A percentile compares a stretch with the other conserved stretches of the same genome.
phyloP scores from a whole-genome alignment of 345 rosid species.

The Iberis pinnata region DNA sequence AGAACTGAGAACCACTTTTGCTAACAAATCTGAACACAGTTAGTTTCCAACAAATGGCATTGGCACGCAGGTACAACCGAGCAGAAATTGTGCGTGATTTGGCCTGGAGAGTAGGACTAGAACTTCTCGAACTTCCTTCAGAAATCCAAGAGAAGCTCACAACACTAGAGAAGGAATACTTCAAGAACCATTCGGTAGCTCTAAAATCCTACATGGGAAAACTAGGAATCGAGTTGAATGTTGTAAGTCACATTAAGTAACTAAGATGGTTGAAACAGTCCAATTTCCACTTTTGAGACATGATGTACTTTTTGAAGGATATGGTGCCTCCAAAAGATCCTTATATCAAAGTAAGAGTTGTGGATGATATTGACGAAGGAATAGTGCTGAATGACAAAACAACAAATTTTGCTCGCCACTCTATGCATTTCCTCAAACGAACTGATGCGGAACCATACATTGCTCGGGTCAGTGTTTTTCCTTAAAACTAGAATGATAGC shows the following conservation, averaged over 20 bases:
- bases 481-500: no score
- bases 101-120: constrained; percentile 68
- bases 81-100: constrained; percentile 70
- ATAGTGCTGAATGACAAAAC: constrained; percentile 62
- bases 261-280: no score
- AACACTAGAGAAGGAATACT: constrained; percentile 57
- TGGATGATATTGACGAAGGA: constrained; percentile 73
- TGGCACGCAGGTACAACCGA: constrained; percentile 40
- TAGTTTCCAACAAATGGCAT: no score
- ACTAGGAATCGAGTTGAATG: constrained; percentile 66
- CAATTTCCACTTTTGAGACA: no score
- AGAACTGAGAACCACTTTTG: no score
- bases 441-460: constrained; percentile 90
- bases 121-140: constrained; percentile 60
- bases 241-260: no score
- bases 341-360: constrained; percentile 76
- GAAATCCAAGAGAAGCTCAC: constrained; percentile 70
- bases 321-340: constrained; percentile 99
- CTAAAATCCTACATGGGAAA: constrained; percentile 66
- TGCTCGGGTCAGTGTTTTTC: constrained; percentile 52
- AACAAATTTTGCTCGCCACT: constrained; percentile 67
- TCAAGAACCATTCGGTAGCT: constrained; percentile 56
- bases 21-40: no score
- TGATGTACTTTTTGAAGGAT: constrained; percentile 39
- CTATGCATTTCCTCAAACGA: constrained; percentile 90